Evolutionary conservation across 2,329 filamentous ascomycete genomes (phyloP).

Genomic region (Apiospora arundinis): DNA sequence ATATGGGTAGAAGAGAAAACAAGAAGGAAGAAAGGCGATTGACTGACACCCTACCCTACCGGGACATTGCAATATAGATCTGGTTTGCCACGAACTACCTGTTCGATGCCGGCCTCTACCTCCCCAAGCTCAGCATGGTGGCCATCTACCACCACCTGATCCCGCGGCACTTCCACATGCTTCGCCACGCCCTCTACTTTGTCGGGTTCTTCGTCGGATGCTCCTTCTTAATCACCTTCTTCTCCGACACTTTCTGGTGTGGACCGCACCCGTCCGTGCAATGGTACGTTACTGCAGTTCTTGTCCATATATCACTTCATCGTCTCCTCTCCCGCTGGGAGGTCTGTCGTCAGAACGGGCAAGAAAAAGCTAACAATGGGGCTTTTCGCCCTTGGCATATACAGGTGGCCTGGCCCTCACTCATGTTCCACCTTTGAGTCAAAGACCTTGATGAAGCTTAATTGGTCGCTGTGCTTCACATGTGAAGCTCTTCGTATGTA

Average conservation of each 20-base stretch:
- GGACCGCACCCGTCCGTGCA: conserved; percentile 7
- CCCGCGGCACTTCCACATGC: conserved; percentile 19
- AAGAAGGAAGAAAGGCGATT: too few relatives aligned
- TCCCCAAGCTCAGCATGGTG: conserved; percentile 27
- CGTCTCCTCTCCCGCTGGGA: too few relatives aligned
- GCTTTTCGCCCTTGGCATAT: not conserved
- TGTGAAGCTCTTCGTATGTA: conserved; percentile 23
- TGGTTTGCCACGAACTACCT: conserved; percentile 27
- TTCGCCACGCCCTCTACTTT: conserved; percentile 22
- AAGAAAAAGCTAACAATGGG: not conserved
- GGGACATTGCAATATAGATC: conserved; percentile 20
- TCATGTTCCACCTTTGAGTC: conserved; percentile 16
- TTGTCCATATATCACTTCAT: not conserved
- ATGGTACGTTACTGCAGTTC: not conserved
- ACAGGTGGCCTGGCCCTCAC: conserved; percentile 7
- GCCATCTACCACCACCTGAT: conserved; percentile 25
- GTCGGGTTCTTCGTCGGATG: conserved; percentile 8
- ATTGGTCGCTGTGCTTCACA: conserved; percentile 25
- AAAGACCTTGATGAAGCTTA: conserved; percentile 14
- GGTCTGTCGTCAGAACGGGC: too few relatives aligned
- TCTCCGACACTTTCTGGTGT: conserved; percentile 22
- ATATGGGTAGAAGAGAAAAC: too few relatives aligned
- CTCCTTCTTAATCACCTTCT: conserved; percentile 19
- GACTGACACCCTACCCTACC: not conserved
- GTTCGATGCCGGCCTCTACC: conserved; percentile 28